phyloP scores from a whole-genome alignment of 192 early-diverging fungal species.

The Dimargaris xerosporica region DNA sequence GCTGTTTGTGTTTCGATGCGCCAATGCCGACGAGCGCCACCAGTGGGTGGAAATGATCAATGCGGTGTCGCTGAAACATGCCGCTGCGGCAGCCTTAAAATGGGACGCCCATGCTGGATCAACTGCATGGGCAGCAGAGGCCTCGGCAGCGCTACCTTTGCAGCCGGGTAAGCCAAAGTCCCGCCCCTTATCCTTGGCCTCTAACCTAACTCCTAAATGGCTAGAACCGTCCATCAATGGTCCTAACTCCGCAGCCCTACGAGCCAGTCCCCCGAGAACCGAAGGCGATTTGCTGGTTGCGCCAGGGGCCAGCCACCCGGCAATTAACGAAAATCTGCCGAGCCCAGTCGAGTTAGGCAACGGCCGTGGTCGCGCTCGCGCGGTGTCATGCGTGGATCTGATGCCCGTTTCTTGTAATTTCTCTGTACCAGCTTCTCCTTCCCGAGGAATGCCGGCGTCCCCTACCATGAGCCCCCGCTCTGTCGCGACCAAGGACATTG shows the following conservation, averaged over 20 bases:
- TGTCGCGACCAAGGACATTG: background rate
- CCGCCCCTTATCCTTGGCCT: conserved; percentile 3
- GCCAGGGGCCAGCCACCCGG: too few relatives aligned
- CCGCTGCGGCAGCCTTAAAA: background rate
- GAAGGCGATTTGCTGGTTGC: too few relatives aligned
- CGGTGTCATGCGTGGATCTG: too few relatives aligned
- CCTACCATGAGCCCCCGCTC: background rate
- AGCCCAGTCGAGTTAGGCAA: too few relatives aligned
- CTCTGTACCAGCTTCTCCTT: too few relatives aligned
- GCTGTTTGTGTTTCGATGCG: conserved; percentile 5
- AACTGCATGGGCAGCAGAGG: background rate
- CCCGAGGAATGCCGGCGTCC: too few relatives aligned
- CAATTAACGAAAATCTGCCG: too few relatives aligned
- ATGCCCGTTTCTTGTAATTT: too few relatives aligned
- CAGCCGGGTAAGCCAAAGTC: too few relatives aligned
- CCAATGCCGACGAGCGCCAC: background rate
- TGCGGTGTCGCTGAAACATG: background rate
- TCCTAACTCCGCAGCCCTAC: background rate
- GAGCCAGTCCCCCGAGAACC: background rate
- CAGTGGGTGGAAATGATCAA: background rate
- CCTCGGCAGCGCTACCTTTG: too few relatives aligned
- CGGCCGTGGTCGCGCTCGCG: too few relatives aligned
- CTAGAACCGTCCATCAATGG: background rate
- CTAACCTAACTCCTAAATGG: background rate
- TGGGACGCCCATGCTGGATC: background rate